Conservation (phyloP, 208 protist genomes). For the Wallacemonas collosoma region DNA sequence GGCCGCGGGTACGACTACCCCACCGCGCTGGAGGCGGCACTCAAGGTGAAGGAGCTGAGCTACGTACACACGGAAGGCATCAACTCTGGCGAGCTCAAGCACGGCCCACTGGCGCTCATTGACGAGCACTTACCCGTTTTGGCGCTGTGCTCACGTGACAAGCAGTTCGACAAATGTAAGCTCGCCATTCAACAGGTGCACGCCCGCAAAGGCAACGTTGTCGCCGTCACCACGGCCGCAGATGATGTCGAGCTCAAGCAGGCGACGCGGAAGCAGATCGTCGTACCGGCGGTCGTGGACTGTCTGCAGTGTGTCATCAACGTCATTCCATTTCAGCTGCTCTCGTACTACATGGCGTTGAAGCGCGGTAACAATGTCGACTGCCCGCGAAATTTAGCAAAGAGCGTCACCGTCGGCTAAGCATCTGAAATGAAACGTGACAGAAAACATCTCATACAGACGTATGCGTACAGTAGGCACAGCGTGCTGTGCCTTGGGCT, state of each 20-base stretch:
- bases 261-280: constrained; percentile 34
- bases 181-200: constrained; percentile 90
- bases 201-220: constrained; percentile 80
- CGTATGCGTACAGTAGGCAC: no score
- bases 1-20: constrained; percentile 94
- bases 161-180: constrained; percentile 74
- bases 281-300: constrained; percentile 86
- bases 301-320: constrained; percentile 92
- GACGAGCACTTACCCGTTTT: constrained; percentile 93
- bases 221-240: constrained; percentile 70
- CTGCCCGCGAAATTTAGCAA: constrained; percentile 96
- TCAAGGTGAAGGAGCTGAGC: constrained; percentile 98
- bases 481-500: no score
- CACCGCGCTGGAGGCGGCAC: constrained; percentile 93
- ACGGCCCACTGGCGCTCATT: constrained; percentile 97
- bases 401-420: constrained; percentile 94
- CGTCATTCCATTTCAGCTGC: constrained; percentile 96
- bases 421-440: no score
- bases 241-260: constrained; percentile 58
- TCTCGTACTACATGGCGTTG: constrained; percentile 96
- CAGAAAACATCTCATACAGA: no score
- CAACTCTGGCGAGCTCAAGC: constrained; percentile 96
- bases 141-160: constrained; percentile 85
- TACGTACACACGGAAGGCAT: constrained; percentile 98
- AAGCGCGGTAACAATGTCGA: constrained; percentile 93